Conservation (phyloP, 1,139 yeast genomes). For the Meyerozyma athensensis region DNA sequence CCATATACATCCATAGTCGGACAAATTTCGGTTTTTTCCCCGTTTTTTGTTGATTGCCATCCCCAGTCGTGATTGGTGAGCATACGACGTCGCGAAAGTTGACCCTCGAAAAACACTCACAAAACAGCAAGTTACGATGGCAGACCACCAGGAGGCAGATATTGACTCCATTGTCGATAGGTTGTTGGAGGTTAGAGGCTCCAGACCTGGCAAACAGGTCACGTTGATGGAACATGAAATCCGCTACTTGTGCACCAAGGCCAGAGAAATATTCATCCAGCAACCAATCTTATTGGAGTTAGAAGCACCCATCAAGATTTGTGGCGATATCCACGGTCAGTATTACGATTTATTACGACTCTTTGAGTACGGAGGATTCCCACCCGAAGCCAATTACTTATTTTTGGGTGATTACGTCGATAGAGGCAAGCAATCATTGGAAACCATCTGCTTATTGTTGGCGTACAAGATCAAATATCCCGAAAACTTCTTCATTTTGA, state of each 20-base stretch:
- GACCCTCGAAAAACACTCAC: not conserved
- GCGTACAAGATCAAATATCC: constrained; percentile 98
- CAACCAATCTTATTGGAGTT: constrained; percentile 93
- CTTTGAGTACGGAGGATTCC: constrained; percentile 97
- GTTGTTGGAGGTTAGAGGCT: constrained; percentile 94
- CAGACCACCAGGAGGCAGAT: constrained; percentile 83
- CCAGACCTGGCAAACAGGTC: constrained; percentile 97
- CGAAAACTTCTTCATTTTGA: constrained; percentile 87
- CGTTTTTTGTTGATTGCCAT: constrained; percentile 3
- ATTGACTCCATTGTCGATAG: constrained; percentile 96
- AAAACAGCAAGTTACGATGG: constrained; percentile 17
- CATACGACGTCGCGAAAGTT: constrained; percentile 4
- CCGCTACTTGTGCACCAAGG: constrained; percentile 92
- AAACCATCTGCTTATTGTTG: constrained; percentile 84
- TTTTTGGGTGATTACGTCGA: constrained; percentile 97
- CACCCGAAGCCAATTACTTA: constrained; percentile 96
- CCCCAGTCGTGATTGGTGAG: constrained; percentile 3
- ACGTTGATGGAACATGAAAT: constrained; percentile 91
- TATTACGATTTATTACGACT: constrained; percentile 91
- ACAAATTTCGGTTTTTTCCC: not conserved
- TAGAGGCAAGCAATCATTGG: constrained; percentile 95
- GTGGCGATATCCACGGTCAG: constrained; percentile 98
- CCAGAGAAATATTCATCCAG: constrained; percentile 94
- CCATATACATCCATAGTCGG: not conserved
- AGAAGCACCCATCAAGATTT: constrained; percentile 92